Conservation (phyloP, 371 early-diverging fungal species). For the Lichtheimia ramosa region DNA sequence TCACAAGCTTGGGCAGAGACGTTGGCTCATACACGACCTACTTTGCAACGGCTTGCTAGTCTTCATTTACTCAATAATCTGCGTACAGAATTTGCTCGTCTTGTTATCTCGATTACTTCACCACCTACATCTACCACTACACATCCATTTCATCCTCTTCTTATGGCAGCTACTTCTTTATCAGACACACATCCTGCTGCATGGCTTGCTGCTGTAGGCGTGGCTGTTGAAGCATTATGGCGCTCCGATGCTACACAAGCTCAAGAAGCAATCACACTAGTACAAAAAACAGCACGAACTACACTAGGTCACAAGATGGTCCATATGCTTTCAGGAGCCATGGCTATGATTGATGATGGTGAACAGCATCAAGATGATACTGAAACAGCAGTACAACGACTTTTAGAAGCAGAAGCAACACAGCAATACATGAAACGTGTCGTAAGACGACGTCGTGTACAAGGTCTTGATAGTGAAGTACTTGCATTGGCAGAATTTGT, state of each 20-base stretch:
- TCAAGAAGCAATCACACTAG: slow-evolving; percentile 8
- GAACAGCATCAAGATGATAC: background rate
- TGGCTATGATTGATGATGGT: background rate
- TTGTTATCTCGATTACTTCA: slow-evolving; percentile 31
- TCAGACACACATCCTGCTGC: background rate
- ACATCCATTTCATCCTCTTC: slow-evolving; percentile 1
- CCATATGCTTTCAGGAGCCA: background rate
- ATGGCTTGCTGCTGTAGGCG: slow-evolving; percentile 40
- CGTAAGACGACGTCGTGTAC: background rate
- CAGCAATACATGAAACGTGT: background rate
- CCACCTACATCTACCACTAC: background rate
- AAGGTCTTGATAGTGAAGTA: slow-evolving; percentile 33
- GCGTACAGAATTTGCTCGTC: slow-evolving; percentile 36
- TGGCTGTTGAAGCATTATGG: slow-evolving; percentile 39
- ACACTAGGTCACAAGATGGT: slow-evolving; percentile 4
- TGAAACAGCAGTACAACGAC: background rate
- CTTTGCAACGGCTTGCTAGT: slow-evolving; percentile 29
- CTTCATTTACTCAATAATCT: slow-evolving; percentile 37
- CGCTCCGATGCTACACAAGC: slow-evolving; percentile 26
- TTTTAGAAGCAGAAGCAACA: background rate
- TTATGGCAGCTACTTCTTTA: background rate
- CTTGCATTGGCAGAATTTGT: slow-evolving; percentile 44
- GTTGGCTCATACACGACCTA: slow-evolving; percentile 27
- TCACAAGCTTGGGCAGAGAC: slow-evolving; percentile 41
- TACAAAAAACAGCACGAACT: background rate